A percentile compares a stretch with the other conserved stretches of the same genome.
Conservation (phyloP, 1,284 basidiomycete species). For the Moesziomyces parantarcticus region DNA sequence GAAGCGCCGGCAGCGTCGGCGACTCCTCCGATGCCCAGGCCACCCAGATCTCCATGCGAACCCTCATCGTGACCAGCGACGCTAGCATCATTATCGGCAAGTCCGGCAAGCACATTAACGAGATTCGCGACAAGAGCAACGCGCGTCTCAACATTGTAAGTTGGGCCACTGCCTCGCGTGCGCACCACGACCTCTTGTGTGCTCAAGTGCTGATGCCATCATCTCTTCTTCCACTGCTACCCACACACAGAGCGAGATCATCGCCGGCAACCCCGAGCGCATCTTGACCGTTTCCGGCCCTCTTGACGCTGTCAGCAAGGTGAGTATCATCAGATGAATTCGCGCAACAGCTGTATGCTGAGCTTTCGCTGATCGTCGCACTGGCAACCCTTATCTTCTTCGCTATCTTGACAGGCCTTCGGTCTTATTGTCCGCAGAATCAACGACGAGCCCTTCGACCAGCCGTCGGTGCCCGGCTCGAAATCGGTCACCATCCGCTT, state of each 20-base stretch:
- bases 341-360: too few relatives aligned
- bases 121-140: conserved; percentile 96
- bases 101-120: conserved; percentile 94
- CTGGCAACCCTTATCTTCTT: neutral
- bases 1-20: conserved; percentile 34
- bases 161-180: neutral
- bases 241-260: conserved; percentile 59
- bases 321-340: conserved; percentile 67
- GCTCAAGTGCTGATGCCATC: neutral
- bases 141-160: conserved; percentile 73
- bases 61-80: conserved; percentile 96
- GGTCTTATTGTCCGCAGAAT: conserved; percentile 98
- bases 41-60: conserved; percentile 64
- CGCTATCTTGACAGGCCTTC: conserved; percentile 78
- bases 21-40: conserved; percentile 47
- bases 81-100: conserved; percentile 99
- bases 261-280: conserved; percentile 89
- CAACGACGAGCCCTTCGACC: conserved; percentile 98
- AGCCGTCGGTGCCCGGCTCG: conserved; percentile 95
- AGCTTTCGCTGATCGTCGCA: conserved; percentile 2
- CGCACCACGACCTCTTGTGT: neutral
- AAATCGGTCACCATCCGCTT: conserved; percentile 95
- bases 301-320: conserved; percentile 98
- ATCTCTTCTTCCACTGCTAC: neutral
- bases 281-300: conserved; percentile 96